Evolutionary conservation across 208 protist genomes (phyloP).

Genomic region (Trypanosoma caninum): DNA sequence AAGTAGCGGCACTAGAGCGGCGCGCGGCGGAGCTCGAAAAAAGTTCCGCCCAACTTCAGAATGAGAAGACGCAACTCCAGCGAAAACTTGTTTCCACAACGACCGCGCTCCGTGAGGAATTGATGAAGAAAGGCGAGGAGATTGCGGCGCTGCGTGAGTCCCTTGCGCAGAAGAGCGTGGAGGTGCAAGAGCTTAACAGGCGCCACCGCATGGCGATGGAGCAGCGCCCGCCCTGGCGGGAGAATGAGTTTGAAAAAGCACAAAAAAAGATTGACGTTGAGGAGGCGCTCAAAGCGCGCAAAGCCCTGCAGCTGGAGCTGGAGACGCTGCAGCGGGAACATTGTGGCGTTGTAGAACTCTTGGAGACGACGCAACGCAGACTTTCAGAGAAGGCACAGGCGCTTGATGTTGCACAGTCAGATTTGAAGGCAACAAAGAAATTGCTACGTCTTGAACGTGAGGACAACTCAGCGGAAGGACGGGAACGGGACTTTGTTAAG

Average conservation of each 20-base stretch:
- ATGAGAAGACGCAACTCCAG: slow-evolving; percentile 46
- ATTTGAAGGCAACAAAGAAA: slow-evolving; percentile 25
- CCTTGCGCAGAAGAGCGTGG: slow-evolving; percentile 33
- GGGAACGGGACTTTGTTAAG: slow-evolving; percentile 10
- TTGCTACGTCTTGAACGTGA: slow-evolving; percentile 26
- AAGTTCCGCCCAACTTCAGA: slow-evolving; percentile 38
- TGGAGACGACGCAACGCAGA: slow-evolving; percentile 52
- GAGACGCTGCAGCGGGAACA: slow-evolving; percentile 24
- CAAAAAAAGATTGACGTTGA: no score
- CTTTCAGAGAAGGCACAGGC: slow-evolving; percentile 29
- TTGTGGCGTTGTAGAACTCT: slow-evolving; percentile 14
- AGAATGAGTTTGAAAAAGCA: slow-evolving; percentile 14
- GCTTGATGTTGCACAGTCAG: slow-evolving; percentile 15
- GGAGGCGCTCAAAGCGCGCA: no score
- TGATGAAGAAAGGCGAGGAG: slow-evolving; percentile 46
- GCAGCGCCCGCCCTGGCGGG: neutral
- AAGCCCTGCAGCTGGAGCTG: slow-evolving; percentile 27
- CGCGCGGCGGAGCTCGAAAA: slow-evolving; percentile 48
- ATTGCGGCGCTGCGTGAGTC: slow-evolving; percentile 38
- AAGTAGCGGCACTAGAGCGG: slow-evolving; percentile 35
- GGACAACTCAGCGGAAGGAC: neutral
- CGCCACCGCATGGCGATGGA: slow-evolving; percentile 29
- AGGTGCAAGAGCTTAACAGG: slow-evolving; percentile 26
- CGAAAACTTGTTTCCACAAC: slow-evolving; percentile 48
- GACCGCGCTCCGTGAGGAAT: slow-evolving; percentile 54